These are phyloP conservation scores for Aspergillus clavatus DNA, from an alignment of 2,329 filamentous ascomycete genomes.

Conservation along the genomic window DNA sequence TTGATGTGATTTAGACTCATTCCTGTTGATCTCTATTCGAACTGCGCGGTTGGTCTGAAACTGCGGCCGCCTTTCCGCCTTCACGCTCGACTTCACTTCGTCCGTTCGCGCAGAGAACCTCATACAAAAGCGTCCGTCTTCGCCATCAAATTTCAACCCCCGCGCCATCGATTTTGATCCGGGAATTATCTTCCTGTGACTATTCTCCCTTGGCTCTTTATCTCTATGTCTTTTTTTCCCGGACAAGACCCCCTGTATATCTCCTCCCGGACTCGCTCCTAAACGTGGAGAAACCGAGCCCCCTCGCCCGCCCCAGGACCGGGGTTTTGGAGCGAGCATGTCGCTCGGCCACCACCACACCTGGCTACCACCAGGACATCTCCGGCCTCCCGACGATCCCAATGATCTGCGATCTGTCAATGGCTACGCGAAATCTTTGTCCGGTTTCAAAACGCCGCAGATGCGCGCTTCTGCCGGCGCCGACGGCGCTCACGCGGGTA, in stretches of 20 bases:
- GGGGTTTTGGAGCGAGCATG: constrained; percentile 53
- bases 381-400: constrained; percentile 60
- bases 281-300: constrained; percentile 43
- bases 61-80: constrained; percentile 29
- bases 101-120: constrained; percentile 39
- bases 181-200: constrained; percentile 26
- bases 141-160: constrained; percentile 35
- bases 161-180: constrained; percentile 30
- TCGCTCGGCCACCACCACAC: constrained; percentile 63
- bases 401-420: constrained; percentile 38
- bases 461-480: constrained; percentile 41
- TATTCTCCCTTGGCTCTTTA: constrained; percentile 16
- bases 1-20: too few relatives aligned
- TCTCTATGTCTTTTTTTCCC: constrained; percentile 33
- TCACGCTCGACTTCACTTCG: constrained; percentile 36
- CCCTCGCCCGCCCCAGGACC: constrained; percentile 42
- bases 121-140: constrained; percentile 34
- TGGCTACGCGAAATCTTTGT: constrained; percentile 41
- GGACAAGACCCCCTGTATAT: constrained; percentile 20
- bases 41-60: constrained; percentile 32
- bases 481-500: constrained; percentile 44
- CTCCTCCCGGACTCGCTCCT: constrained; percentile 30
- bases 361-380: constrained; percentile 60
- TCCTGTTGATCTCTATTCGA: constrained; percentile 6
- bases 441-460: constrained; percentile 43